Conservation (phyloP, 208 protist genomes). For the Leishmania amazonensis region DNA sequence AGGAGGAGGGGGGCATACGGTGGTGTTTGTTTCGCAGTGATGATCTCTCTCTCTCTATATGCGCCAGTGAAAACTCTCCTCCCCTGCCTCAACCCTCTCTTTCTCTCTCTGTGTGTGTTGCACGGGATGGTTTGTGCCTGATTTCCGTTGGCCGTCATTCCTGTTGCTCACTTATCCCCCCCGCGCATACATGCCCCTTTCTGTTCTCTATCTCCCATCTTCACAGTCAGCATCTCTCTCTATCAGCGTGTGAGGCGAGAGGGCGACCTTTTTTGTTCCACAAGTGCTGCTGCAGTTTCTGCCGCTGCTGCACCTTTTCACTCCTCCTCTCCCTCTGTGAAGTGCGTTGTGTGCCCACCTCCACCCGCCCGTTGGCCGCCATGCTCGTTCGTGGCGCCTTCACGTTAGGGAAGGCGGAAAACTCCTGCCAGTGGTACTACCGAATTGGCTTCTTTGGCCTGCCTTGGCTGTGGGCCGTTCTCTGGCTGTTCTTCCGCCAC, state of each 20-base stretch:
- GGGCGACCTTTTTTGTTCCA: background rate
- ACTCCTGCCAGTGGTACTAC: constrained; percentile 30
- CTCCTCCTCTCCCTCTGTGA: background rate
- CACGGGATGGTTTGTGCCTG: background rate
- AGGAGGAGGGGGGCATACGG: background rate
- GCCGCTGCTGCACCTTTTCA: background rate
- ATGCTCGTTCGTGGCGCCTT: constrained; percentile 35
- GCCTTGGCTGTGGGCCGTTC: constrained; percentile 35
- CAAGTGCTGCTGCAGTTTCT: background rate
- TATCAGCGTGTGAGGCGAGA: background rate
- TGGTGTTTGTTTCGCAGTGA: background rate
- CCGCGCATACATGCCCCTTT: background rate
- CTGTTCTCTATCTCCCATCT: background rate
- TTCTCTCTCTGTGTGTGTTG: background rate
- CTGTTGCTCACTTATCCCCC: background rate
- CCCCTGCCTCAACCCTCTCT: background rate
- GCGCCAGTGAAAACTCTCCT: background rate
- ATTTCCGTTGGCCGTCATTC: background rate
- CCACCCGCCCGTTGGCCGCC: background rate
- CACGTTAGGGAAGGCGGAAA: constrained; percentile 30
- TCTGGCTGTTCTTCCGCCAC: constrained; percentile 30
- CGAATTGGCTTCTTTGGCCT: constrained; percentile 26
- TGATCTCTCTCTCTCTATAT: background rate
- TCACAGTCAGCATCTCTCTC: background rate
- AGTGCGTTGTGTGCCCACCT: background rate